Conservation (phyloP, 2,329 filamentous ascomycete genomes). For the Colletotrichum nymphaeae region DNA sequence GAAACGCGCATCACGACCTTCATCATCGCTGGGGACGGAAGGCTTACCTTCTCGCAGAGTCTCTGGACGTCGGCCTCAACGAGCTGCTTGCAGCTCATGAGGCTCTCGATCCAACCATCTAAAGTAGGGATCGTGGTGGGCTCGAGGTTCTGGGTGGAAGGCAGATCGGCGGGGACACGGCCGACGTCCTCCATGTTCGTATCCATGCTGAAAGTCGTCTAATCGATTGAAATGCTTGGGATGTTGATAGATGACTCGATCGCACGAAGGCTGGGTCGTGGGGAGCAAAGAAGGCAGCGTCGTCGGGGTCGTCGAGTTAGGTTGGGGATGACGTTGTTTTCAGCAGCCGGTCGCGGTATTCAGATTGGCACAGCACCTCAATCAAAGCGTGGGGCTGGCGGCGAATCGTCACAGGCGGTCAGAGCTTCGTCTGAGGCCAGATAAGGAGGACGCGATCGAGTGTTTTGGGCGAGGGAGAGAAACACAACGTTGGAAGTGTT, state of each 20-base stretch:
- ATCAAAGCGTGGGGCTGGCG: constrained; percentile 35
- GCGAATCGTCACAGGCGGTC: constrained; percentile 35
- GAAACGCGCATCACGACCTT: constrained; percentile 3
- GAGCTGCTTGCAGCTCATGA: constrained; percentile 99
- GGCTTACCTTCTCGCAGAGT: constrained; percentile 92
- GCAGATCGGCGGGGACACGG: constrained; percentile 83
- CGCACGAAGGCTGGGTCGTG: constrained; percentile 33
- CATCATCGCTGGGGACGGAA: neutral
- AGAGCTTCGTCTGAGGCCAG: constrained; percentile 34
- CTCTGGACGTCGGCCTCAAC: constrained; percentile 94
- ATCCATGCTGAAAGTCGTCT: constrained; percentile 72
- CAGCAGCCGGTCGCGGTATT: constrained; percentile 32
- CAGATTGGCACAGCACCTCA: constrained; percentile 35
- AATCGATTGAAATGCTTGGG: constrained; percentile 1
- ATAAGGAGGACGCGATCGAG: constrained; percentile 17
- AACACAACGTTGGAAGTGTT: neutral
- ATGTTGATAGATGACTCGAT: constrained; percentile 18
- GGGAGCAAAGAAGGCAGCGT: constrained; percentile 25
- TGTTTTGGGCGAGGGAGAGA: constrained; percentile 11
- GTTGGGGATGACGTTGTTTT: constrained; percentile 35
- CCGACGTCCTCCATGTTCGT: constrained; percentile 99
- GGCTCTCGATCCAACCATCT: constrained; percentile 97
- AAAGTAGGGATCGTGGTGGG: constrained; percentile 91
- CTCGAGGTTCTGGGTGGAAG: constrained; percentile 75
- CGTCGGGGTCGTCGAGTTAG: constrained; percentile 18